Percentiles rank a stretch among this genome's conserved stretches.
Evolutionary conservation across 768 basidiomycete species (phyloP).

Genomic region (Collybia nuda): DNA sequence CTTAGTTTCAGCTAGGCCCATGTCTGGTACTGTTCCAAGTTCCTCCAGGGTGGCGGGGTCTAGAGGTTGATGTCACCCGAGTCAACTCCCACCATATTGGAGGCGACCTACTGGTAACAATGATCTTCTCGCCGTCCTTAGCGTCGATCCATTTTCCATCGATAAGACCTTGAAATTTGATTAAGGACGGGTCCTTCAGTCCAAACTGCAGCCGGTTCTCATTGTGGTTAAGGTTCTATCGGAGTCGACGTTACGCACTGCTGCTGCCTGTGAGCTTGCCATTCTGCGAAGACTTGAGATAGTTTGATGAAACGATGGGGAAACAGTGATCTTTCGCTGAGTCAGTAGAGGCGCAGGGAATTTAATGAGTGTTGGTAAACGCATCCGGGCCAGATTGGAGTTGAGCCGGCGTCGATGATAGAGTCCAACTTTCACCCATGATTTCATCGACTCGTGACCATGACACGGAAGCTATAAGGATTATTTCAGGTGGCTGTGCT

Average conservation of each 20-base stretch:
- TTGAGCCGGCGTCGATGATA: slow-evolving; percentile 9
- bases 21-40: slow-evolving; percentile 86
- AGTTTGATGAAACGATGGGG: background rate
- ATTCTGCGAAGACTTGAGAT: slow-evolving; percentile 39
- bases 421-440: background rate
- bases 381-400: slow-evolving; percentile 15
- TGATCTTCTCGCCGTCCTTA: slow-evolving; percentile 67
- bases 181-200: slow-evolving; percentile 73
- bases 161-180: slow-evolving; percentile 77
- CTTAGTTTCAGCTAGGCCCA: slow-evolving; percentile 82
- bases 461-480: no score
- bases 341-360: slow-evolving; percentile 24
- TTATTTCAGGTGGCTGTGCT: no score
- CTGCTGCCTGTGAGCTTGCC: slow-evolving; percentile 53
- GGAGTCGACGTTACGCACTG: slow-evolving; percentile 21
- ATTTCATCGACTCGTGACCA: background rate
- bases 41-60: slow-evolving; percentile 88
- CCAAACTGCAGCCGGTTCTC: slow-evolving; percentile 49
- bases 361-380: slow-evolving; percentile 19
- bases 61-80: slow-evolving; percentile 24
- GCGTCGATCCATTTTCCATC: slow-evolving; percentile 87
- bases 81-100: background rate
- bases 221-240: background rate
- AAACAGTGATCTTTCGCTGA: slow-evolving; percentile 18
- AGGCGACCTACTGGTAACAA: slow-evolving; percentile 67